Evolutionary conservation across 768 basidiomycete genomes (phyloP), one percentile per base, ranked within the genome.

Genomic region (Suillus paluster): DNA sequence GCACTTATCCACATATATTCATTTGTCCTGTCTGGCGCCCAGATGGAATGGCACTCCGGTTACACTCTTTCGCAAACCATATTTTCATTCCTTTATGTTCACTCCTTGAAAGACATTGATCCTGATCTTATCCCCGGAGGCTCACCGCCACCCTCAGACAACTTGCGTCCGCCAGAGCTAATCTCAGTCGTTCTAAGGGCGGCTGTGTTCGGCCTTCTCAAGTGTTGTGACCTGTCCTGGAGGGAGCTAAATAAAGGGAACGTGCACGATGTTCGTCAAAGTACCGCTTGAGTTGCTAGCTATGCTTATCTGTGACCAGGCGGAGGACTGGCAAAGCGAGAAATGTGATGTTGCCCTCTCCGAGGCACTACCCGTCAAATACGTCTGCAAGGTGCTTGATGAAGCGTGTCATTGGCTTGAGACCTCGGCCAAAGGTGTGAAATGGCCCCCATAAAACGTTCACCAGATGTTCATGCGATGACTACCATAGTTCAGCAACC

Each of bases 21-120:
- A 60, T 67, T 34, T 19, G 17, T 55, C 38, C 59, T 57, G 58
- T 58, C 60, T 55, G 54, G 59, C 50, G 56, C 61, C 14, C 69
- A 97, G 95, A 90, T 92, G 82, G 85, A 90, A 70, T 97, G 94
- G 89, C 94, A 96, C 71, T 77, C 82, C 5, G 95, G 96, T 44
- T 88, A 88, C 67, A 86, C 89, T 9, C 84, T 97, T n/a, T 84
- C 91, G 1, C 94, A 96, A 68, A 92, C 93, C 0, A 86, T 97
- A 36, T 92, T 86, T 72, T 94, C 93, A 6, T 80, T 90, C 61
- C 80, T 91, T 25, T 89, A 92, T 65, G 83, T 90, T 12, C 92
- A 92, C 64, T 78, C 84, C 44, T 71, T 93, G 36, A 72, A 75
- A 17, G 84, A 86, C 42, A 80, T 91, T 57, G 85, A 89, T 69